Evolutionary conservation across 495 filamentous ascomycete genomes (phyloP), one percentile per base, ranked within the genome.

Genomic region (Neurospora sp.): DNA sequence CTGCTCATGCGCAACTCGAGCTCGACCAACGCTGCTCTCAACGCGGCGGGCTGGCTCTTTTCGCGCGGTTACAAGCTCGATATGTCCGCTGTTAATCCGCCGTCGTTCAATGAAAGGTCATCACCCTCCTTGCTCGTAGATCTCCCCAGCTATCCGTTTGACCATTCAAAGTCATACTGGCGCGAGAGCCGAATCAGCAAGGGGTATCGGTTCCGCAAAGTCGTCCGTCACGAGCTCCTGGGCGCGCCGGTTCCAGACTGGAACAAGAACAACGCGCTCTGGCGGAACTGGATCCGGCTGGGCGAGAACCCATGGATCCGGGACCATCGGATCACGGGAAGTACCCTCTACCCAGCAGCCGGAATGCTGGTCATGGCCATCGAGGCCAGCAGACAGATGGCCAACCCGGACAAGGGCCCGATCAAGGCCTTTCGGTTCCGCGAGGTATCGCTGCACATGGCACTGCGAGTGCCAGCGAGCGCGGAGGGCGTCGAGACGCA

Each of bases 281-380:
- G 87, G 86, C 78, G 85, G 66, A 86, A 85, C 69, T 85, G 78
- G 37, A 70, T 87, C 5, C 73, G 78, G 4, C 69, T 81, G 1
- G 69, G 70, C 2, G 79, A 86, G 68, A 75, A 82, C 31, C 84
- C 85, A 0, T 87, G 85, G 86, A 68, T 88, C 8, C 12, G 74
- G 20, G 82, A 86, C 71, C 85, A 88, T 73, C 79, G 73, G 37
- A 78, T 79, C 69, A 74, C 71, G 2, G 72, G 71, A 5, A 79
- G 82, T 22, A 82, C 86, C 9, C 72, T 88, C 0, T 87, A 84
- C 69, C 86, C 87, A 0, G 78, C 75, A 5, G 82, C 85, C 1
- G 85, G 82, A 0, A 85, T 85, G 70, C 75, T 87, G 1, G 76
- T 79, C 12, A 87, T 88, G 83, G 82, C 75, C 12, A 79, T 83